Conservation (phyloP, 768 basidiomycete genomes). For the Leccinum uliginosum region DNA sequence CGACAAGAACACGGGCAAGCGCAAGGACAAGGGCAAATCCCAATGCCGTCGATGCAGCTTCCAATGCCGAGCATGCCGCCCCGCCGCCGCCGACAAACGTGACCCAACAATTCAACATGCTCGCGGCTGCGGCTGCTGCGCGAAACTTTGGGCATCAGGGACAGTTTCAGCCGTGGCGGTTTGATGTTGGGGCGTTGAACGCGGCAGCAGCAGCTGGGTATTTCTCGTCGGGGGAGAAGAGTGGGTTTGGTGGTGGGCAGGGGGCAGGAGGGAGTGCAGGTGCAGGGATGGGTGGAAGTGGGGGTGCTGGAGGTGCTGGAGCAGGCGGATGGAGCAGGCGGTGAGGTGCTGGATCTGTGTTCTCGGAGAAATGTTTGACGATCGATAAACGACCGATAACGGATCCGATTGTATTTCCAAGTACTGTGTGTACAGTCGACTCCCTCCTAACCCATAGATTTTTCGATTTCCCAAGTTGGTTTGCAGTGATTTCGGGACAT, state of each 20-base stretch:
- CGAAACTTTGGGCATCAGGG: constrained; percentile 22
- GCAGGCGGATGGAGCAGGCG: background rate
- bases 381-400: background rate
- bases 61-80: background rate
- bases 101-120: constrained; percentile 24
- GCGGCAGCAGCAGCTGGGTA: constrained; percentile 14
- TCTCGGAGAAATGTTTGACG: background rate
- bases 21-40: background rate
- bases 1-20: background rate
- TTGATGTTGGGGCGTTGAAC: constrained; percentile 14
- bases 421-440: no score
- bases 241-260: constrained; percentile 9
- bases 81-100: constrained; percentile 12
- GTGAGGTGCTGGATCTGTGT: background rate
- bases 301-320: background rate
- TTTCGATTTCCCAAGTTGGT: no score
- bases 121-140: constrained; percentile 21
- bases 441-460: no score
- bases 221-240: constrained; percentile 16
- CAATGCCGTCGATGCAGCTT: background rate
- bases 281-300: background rate
- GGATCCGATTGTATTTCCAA: background rate
- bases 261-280: background rate
- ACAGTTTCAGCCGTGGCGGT: constrained; percentile 20
- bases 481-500: no score